A percentile compares a stretch with the other conserved stretches of the same genome.
phyloP scores from a whole-genome alignment of 2,329 filamentous ascomycete species.

The Hypocrella siamensis region DNA sequence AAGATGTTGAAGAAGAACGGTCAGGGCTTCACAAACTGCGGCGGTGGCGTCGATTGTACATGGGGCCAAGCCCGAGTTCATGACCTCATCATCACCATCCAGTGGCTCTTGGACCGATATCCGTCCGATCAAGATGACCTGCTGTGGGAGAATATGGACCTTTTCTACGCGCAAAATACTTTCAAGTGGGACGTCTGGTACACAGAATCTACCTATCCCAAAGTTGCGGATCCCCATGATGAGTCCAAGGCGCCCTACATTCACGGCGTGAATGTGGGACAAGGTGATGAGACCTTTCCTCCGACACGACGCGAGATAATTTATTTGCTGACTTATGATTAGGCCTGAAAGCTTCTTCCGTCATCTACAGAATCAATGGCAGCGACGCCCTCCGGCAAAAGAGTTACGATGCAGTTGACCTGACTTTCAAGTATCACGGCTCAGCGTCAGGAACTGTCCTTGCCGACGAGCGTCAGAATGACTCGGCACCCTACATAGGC shows the following conservation, averaged over 20 bases:
- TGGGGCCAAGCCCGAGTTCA: slow-evolving; percentile 19
- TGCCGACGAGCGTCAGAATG: slow-evolving; percentile 23
- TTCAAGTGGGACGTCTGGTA: slow-evolving; percentile 15
- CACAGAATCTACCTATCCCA: slow-evolving; percentile 8
- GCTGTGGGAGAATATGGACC: slow-evolving; percentile 24
- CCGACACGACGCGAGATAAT: too few relatives aligned
- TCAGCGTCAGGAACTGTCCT: slow-evolving; percentile 25
- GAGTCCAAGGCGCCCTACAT: slow-evolving; percentile 14
- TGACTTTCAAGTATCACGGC: slow-evolving; percentile 21
- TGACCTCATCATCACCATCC: slow-evolving; percentile 22
- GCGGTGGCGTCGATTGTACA: slow-evolving; percentile 19
- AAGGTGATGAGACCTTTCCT: too few relatives aligned
- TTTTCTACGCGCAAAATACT: slow-evolving; percentile 16
- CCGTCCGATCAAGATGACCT: slow-evolving; percentile 10
- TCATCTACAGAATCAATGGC: slow-evolving; percentile 23
- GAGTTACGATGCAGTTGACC: slow-evolving; percentile 19
- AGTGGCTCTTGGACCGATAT: slow-evolving; percentile 23
- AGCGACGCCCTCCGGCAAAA: slow-evolving; percentile 18
- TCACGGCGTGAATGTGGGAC: slow-evolving; percentile 27
- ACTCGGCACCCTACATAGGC: slow-evolving; percentile 19
- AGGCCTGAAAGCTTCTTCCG: slow-evolving; percentile 23
- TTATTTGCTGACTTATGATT: background rate
- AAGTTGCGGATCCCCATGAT: slow-evolving; percentile 7
- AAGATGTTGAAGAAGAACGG: slow-evolving; percentile 37
- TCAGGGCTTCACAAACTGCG: slow-evolving; percentile 30